These are phyloP conservation scores for Euclidium syriacum DNA, from an alignment of 345 rosid species.

Conservation along the genomic window DNA sequence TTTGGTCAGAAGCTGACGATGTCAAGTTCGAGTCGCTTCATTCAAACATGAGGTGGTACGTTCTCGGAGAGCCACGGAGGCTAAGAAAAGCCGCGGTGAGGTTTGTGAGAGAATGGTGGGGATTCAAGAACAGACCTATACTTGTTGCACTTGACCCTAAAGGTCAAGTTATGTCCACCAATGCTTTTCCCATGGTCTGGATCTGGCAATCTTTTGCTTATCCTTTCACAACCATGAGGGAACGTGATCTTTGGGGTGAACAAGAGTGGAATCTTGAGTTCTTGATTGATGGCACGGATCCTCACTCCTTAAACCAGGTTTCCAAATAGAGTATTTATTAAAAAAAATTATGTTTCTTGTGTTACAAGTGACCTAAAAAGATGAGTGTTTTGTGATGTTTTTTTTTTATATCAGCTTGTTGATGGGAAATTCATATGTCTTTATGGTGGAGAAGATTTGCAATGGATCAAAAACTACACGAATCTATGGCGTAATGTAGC, in stretches of 20 bases:
- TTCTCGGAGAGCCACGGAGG: slow-evolving; percentile 51
- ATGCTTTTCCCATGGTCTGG: slow-evolving; percentile 85
- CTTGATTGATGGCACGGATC: slow-evolving; percentile 48
- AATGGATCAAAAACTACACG: slow-evolving; percentile 59
- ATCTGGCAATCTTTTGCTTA: slow-evolving; percentile 69
- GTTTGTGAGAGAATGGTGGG: slow-evolving; percentile 64
- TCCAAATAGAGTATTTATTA: not conserved
- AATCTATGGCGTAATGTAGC: slow-evolving; percentile 33
- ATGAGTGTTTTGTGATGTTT: not conserved
- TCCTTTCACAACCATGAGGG: slow-evolving; percentile 63
- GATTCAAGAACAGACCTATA: slow-evolving; percentile 56
- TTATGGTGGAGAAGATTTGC: slow-evolving; percentile 74
- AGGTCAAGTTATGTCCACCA: slow-evolving; percentile 62
- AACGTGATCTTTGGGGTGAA: slow-evolving; percentile 57
- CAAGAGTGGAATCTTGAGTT: slow-evolving; percentile 59
- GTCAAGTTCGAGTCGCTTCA: slow-evolving; percentile 48
- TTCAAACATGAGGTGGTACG: slow-evolving; percentile 66
- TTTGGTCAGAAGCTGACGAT: slow-evolving; percentile 42
- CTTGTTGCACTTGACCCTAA: slow-evolving; percentile 74
- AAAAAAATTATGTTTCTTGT: not conserved
- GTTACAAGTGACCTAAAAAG: not conserved
- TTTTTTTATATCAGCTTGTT: slow-evolving; percentile 27
- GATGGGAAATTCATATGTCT: slow-evolving; percentile 54
- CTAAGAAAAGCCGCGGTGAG: slow-evolving; percentile 43
- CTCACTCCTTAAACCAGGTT: slow-evolving; percentile 46